Base-by-base conservation (phyloP, 2,329 filamentous ascomycete species). In the Penicillium frequentans region DNA sequence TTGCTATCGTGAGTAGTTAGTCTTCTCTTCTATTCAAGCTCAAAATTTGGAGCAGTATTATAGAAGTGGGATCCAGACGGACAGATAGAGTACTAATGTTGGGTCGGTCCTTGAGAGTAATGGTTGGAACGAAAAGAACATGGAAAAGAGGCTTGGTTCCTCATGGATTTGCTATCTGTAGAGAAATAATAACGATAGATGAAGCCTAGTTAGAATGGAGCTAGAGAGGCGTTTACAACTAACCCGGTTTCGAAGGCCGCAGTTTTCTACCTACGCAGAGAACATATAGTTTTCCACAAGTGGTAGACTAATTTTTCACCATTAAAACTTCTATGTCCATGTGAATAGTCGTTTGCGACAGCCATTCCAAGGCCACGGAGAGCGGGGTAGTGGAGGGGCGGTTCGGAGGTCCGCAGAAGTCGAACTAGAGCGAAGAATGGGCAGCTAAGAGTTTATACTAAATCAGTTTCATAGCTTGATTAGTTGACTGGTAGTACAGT, bases 141-240 rank as follows among this genome's bases (percentile, higher is more conserved):
- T 99, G 92, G 70, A 98, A 89, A 21, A 98, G 84, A 23, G 83
- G 56, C 98, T 90, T 1, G 95, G 95, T 76, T 99, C 99, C 72
- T 99, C 95, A 68, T 99, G 95, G 9, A 99, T 95, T 70, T 99
- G 95, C 92, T 93, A 99, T 55, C 95, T 93, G 66, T 98, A 98
- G 10, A 99, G 82, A 77, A 44, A 96, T 84, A 0, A 91, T 88
- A 4, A 91, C 91, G 43, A 98, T 84, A 70, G 99, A 98, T 55
- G 85, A 89, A 60, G 96, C 90, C 90, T 91, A 96, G 0, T 86
- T 90, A 2, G 92, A 91, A 50, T 84, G 81, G 45, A 85, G 70
- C 77, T 96, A 99, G 82, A 5, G 91, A 88, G 55, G 92, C 72
- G 79, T 84, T 60, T 54, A 98, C 80, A 21, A 96, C 81, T 37